Evolutionary conservation across 2,329 filamentous ascomycete species (phyloP).

Genomic region (Podosphaera aphanis): DNA sequence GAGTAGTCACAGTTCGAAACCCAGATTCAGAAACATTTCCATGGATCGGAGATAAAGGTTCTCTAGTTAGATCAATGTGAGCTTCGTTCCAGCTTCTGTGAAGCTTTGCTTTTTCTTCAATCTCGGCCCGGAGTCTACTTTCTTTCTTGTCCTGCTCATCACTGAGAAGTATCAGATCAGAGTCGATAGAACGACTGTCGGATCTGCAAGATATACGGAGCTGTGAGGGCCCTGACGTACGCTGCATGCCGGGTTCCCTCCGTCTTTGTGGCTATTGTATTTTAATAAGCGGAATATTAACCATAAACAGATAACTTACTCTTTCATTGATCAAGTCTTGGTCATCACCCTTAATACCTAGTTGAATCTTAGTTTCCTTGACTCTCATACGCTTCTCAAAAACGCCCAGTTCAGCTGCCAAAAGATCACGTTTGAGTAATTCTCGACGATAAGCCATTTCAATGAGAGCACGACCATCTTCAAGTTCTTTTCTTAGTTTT

Average conservation of each 20-base stretch:
- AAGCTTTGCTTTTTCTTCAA: slow-evolving; percentile 69
- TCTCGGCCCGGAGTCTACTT: slow-evolving; percentile 55
- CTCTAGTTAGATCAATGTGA: slow-evolving; percentile 69
- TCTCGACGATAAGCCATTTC: slow-evolving; percentile 61
- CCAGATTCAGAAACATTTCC: slow-evolving; percentile 36
- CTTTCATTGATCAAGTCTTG: slow-evolving; percentile 90
- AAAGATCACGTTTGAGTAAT: slow-evolving; percentile 49
- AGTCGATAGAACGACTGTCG: slow-evolving; percentile 49
- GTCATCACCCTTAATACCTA: slow-evolving; percentile 78
- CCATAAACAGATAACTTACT: slow-evolving; percentile 25
- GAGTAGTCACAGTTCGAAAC: slow-evolving; percentile 49
- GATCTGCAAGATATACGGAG: slow-evolving; percentile 45
- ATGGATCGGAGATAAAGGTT: slow-evolving; percentile 57
- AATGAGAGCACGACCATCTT: slow-evolving; percentile 66
- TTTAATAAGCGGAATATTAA: slow-evolving; percentile 8
- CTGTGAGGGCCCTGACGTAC: slow-evolving; percentile 29
- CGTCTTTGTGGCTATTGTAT: slow-evolving; percentile 41
- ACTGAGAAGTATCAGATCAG: slow-evolving; percentile 54
- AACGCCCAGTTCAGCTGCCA: slow-evolving; percentile 50
- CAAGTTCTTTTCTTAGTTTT: slow-evolving; percentile 70
- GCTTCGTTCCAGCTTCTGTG: slow-evolving; percentile 82
- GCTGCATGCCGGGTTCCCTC: slow-evolving; percentile 32
- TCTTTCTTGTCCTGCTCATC: slow-evolving; percentile 64
- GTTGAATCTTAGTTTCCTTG: slow-evolving; percentile 69
- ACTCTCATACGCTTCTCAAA: slow-evolving; percentile 65